Base-by-base conservation (phyloP, 768 basidiomycete species). In the Trametes elegans region DNA sequence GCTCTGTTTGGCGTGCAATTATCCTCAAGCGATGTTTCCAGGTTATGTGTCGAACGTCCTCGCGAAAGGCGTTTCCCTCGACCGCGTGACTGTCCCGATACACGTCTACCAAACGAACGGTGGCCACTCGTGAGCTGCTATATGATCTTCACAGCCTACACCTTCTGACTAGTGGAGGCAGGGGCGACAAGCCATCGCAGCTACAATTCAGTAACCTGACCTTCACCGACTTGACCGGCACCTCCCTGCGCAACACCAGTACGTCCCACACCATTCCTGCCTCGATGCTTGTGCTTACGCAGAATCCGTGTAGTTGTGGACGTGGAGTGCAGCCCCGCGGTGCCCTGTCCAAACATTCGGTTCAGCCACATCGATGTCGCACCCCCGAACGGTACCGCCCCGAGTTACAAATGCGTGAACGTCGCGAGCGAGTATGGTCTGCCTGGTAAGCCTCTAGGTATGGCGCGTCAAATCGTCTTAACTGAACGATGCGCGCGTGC, bases 91-190 rank as follows among this genome's bases (percentile, higher is more conserved):
- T 38, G 59, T 61, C 5, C 79, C 77, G 0, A 65, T 80, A 5
- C 77, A 79, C 51, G 55, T 82, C 16, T 76, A 75, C 55, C 80
- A 83, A 60, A 79, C 79, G 19, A 81, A 82, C 61, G 72, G 69
- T n/a, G 80, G 71, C 1, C 68, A 78, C 24, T 69, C 71, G 78
- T 78, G 46, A 55, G 72, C 26, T 16, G 16, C 18, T 31, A 0
- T 24, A 1, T 13, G 34, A 5, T 7, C 34, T 43, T 5, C 34
- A 27, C 28, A 5, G 6, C n/a, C 9, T 16, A n/a, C 10, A 1
- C n/a, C 13, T 9, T n/a, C 27, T 41, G 18, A 26, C 7, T 28
- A 4, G 27, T 16, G 16, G 11, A 13, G 8, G 10, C 35, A 62
- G 61, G 0, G 51, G 54, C 19, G 62, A 60, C 32, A 18, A 21